Conservation (phyloP, 176 grass and related monocot genomes). For the Avena atlantica region DNA sequence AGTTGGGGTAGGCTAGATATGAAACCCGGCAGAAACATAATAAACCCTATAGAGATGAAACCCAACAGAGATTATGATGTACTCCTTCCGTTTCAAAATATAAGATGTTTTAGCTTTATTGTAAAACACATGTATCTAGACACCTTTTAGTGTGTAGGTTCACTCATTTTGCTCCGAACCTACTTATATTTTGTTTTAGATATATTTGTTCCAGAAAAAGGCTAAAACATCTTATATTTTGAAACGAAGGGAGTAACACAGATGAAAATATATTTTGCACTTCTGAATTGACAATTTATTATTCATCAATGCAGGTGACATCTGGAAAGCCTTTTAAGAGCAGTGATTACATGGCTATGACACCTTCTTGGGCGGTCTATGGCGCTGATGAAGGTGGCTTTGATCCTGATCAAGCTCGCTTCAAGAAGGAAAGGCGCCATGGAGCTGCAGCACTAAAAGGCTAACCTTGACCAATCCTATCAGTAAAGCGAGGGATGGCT, state of each 20-base stretch:
- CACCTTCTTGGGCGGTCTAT: slow-evolving; percentile 92
- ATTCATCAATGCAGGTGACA: slow-evolving; percentile 66
- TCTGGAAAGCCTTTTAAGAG: slow-evolving; percentile 80
- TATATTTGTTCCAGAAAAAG: too few relatives aligned
- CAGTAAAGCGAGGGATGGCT: slow-evolving; percentile 45
- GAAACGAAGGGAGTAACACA: background rate
- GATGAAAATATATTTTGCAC: background rate
- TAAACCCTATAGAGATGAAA: too few relatives aligned
- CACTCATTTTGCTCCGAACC: too few relatives aligned
- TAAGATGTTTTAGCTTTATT: too few relatives aligned
- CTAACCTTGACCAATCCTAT: slow-evolving; percentile 54
- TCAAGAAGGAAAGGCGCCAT: slow-evolving; percentile 95
- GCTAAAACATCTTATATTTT: too few relatives aligned
- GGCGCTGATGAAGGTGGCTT: slow-evolving; percentile 88
- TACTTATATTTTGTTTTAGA: too few relatives aligned
- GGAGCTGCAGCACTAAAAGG: slow-evolving; percentile 58
- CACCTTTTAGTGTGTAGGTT: too few relatives aligned
- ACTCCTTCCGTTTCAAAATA: too few relatives aligned
- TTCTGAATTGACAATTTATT: slow-evolving; percentile 26
- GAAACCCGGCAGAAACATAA: too few relatives aligned
- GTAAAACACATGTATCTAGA: too few relatives aligned
- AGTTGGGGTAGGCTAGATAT: too few relatives aligned
- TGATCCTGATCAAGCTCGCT: slow-evolving; percentile 92
- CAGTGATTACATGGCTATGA: slow-evolving; percentile 74
- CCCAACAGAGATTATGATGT: too few relatives aligned